Percentiles rank a stretch among this genome's conserved stretches.
Conservation (phyloP, 2,329 filamentous ascomycete genomes). For the Orbilia ellipsospora region DNA sequence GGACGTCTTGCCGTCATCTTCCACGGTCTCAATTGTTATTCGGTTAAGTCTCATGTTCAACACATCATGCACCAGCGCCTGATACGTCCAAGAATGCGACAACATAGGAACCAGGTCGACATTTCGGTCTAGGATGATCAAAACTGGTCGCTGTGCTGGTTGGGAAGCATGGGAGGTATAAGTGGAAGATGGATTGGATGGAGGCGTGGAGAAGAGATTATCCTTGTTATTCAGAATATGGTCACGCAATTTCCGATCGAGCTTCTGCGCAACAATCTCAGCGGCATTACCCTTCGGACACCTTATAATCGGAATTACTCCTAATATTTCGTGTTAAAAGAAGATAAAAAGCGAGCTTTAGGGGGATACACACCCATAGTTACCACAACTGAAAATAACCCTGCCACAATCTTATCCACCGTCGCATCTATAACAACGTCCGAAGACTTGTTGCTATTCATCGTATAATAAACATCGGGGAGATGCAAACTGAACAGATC, state of each 20-base stretch:
- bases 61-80: constrained; percentile 70
- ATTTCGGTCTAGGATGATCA: constrained; percentile 94
- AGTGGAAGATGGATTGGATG: constrained; percentile 59
- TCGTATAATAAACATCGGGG: constrained; percentile 92
- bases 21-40: constrained; percentile 87
- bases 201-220: constrained; percentile 76
- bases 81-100: constrained; percentile 88
- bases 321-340: constrained; percentile 63
- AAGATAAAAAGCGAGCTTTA: constrained; percentile 11
- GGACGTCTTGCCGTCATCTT: constrained; percentile 77
- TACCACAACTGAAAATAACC: constrained; percentile 97
- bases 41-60: constrained; percentile 86
- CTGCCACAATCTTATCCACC: constrained; percentile 91
- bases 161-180: constrained; percentile 70
- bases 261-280: constrained; percentile 91
- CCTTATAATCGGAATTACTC: constrained; percentile 92
- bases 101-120: constrained; percentile 97
- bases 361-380: constrained; percentile 79
- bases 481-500: constrained; percentile 95
- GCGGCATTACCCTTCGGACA: constrained; percentile 93
- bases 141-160: constrained; percentile 82
- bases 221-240: constrained; percentile 98
- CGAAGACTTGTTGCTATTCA: constrained; percentile 91
- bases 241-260: constrained; percentile 94
- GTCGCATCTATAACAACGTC: constrained; percentile 89